Base-by-base conservation (phyloP, 2,329 filamentous ascomycete species). In the Colletotrichum sp. region DNA sequence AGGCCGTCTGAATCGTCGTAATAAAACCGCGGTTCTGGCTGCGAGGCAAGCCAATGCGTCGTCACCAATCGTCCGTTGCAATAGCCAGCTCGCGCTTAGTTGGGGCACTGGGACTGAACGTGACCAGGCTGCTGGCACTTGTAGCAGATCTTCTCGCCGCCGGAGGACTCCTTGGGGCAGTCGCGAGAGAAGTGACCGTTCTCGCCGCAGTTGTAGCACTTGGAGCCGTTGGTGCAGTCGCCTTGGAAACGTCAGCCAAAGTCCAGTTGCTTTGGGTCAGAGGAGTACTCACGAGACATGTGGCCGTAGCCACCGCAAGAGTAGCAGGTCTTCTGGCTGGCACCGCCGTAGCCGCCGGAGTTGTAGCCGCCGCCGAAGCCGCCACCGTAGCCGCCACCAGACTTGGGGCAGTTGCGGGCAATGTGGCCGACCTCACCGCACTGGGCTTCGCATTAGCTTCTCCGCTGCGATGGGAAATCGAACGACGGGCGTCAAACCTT, bases 201-300 rank as follows among this genome's bases (percentile, higher is more conserved):
- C 90, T 98, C 96, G 83, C 92, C 92, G 81, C 97, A 99, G 93
- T 98, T 98, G 93, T 99, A 99, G 94, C 97, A 99, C 91, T 99
- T 99, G 91, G 98, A 96, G 83, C 97, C 97, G 87, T 99, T 98
- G 82, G 96, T 98, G 89, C 97, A 99, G 88, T 99, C 97, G 81
- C 92, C 91, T 92, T 8, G 73, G 24, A n/a, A 22, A 65, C 66
- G 66, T 81, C 72, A 66, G 67, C 52, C 69, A 59, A 39, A 70
- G 64, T 8, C 18, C 12, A 16, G 16, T 8, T 55, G 5, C 36
- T 5, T 8, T 63, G 8, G n/a, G 6, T 13, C 26, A 13, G 8
- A 22, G 5, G 16, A n/a, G 18, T 16, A 90, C 91, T 83, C 84
- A 90, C 96, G 94, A 84, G 95, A 96, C 94, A 98, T 96, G 90